Conservation (phyloP, 2,329 filamentous ascomycete genomes). For the Botrytis sinoallii region DNA sequence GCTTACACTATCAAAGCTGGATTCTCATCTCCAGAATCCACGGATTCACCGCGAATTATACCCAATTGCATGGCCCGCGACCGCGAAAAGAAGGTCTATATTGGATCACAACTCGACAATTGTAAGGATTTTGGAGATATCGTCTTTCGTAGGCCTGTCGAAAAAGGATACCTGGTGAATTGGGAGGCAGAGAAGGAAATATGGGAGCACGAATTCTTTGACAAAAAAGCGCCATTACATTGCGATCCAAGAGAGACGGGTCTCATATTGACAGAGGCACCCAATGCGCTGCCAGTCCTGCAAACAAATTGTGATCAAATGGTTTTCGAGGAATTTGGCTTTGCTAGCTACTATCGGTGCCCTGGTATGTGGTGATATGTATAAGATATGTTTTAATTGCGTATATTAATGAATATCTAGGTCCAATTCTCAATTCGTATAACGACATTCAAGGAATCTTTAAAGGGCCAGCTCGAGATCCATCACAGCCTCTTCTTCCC, state of each 20-base stretch:
- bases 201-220: constrained; percentile 87
- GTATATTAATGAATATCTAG: constrained; percentile 42
- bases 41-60: constrained; percentile 63
- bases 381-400: background rate
- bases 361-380: constrained; percentile 50
- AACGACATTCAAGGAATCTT: constrained; percentile 71
- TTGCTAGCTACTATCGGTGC: constrained; percentile 77
- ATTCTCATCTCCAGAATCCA: constrained; percentile 47
- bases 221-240: constrained; percentile 59
- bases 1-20: constrained; percentile 90
- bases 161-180: constrained; percentile 92
- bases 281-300: constrained; percentile 75
- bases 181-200: constrained; percentile 96
- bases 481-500: constrained; percentile 49
- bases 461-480: constrained; percentile 52
- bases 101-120: constrained; percentile 72
- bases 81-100: constrained; percentile 73
- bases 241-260: constrained; percentile 81
- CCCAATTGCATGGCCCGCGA: constrained; percentile 88
- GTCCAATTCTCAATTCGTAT: constrained; percentile 75
- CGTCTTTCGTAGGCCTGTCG: constrained; percentile 80
- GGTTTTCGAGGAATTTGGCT: constrained; percentile 95
- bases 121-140: constrained; percentile 90
- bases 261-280: constrained; percentile 79
- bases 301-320: constrained; percentile 94